Percentiles rank a stretch among this genome's conserved stretches.
Conservation (phyloP, 768 basidiomycete species). For the Lentinula lateritia region DNA sequence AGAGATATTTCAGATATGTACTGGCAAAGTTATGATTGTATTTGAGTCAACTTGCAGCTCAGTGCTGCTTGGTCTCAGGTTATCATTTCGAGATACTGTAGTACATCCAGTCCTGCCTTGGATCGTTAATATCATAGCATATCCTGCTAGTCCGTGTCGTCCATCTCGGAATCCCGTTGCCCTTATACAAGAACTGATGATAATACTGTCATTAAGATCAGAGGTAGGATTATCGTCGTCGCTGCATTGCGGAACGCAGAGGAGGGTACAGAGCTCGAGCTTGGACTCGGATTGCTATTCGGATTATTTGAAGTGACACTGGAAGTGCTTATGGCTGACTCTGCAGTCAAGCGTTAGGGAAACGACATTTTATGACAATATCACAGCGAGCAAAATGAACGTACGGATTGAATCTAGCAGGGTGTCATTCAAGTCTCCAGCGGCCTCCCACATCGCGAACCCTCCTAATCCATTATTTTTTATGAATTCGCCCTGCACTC, state of each 20-base stretch:
- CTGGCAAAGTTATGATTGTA: background rate
- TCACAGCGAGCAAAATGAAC: slow-evolving; percentile 5
- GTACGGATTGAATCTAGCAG: slow-evolving; percentile 55
- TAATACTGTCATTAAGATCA: background rate
- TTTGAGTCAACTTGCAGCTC: background rate
- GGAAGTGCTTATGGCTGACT: background rate
- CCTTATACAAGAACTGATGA: too few relatives aligned
- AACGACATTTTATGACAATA: too few relatives aligned
- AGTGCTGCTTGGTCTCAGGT: background rate
- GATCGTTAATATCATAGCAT: too few relatives aligned
- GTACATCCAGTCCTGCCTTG: too few relatives aligned
- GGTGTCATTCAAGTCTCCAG: slow-evolving; percentile 56
- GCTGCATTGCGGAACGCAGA: background rate
- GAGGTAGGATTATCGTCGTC: background rate
- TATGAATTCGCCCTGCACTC: slow-evolving; percentile 45
- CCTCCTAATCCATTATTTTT: slow-evolving; percentile 48
- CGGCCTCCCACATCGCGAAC: slow-evolving; percentile 71
- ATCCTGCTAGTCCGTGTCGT: too few relatives aligned
- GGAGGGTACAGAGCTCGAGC: background rate
- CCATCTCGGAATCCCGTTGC: too few relatives aligned
- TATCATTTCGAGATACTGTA: too few relatives aligned
- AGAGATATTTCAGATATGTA: background rate
- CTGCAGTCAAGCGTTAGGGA: background rate
- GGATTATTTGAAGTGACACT: background rate
- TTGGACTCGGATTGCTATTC: background rate